These are phyloP conservation scores for Nyssa sinensis DNA, from an alignment of 148 eudicot genomes.

Conservation along the genomic window DNA sequence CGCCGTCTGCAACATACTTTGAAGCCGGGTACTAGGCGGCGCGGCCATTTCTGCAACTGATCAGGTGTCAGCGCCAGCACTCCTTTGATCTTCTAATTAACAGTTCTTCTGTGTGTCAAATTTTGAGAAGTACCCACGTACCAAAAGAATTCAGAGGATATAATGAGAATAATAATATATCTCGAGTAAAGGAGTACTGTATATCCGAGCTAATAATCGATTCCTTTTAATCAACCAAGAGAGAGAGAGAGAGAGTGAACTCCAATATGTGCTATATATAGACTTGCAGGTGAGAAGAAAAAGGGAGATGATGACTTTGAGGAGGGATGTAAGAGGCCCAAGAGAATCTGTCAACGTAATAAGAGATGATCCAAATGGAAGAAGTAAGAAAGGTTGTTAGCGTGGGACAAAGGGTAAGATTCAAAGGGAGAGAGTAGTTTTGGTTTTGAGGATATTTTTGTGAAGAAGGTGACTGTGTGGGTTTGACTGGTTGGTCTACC, in stretches of 20 bases:
- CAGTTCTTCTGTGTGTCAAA: background rate
- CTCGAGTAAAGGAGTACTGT: background rate
- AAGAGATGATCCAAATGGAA: background rate
- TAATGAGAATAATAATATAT: background rate
- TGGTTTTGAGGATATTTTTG: background rate
- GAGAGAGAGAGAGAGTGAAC: background rate
- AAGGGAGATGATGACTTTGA: constrained; percentile 36
- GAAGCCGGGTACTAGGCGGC: constrained; percentile 38
- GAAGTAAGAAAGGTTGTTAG: background rate
- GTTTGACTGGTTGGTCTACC: background rate
- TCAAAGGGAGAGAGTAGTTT: background rate
- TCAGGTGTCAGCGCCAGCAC: background rate
- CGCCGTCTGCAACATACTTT: constrained; percentile 60
- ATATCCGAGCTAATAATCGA: constrained; percentile 1
- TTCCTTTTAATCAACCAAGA: background rate
- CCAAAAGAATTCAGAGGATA: background rate
- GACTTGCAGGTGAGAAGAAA: constrained; percentile 36
- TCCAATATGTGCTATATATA: background rate
- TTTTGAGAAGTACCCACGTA: background rate
- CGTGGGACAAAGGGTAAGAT: background rate
- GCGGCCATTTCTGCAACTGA: constrained; percentile 25
- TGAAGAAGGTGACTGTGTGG: no score
- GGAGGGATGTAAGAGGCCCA: constrained; percentile 8
- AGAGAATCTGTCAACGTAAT: background rate
- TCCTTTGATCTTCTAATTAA: background rate